Evolutionary conservation across 805 yeast species (phyloP).

Genomic region (Saccharomycopsis sp.): DNA sequence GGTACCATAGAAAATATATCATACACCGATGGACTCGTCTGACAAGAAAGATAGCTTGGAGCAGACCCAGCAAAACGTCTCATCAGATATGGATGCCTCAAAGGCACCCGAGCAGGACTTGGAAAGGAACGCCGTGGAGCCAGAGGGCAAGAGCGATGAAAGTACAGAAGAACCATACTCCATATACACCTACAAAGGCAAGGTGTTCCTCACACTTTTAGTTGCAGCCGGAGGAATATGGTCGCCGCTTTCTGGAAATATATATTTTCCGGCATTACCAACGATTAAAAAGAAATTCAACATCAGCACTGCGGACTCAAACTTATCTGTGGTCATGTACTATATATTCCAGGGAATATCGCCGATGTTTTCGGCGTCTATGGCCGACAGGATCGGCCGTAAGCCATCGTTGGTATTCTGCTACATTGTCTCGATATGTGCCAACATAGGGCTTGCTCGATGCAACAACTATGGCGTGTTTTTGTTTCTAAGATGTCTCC

Average conservation of each 20-base stretch:
- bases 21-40: not conserved
- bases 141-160: not conserved
- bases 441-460: constrained; percentile 61
- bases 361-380: constrained; percentile 41
- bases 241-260: constrained; percentile 69
- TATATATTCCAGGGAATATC: constrained; percentile 68
- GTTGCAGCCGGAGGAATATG: constrained; percentile 35
- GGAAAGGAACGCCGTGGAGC: not conserved
- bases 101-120: not conserved
- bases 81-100: not conserved
- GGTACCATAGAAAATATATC: not conserved
- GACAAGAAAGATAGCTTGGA: not conserved
- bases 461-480: constrained; percentile 51
- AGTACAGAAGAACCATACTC: not conserved
- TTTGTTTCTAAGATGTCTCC: constrained; percentile 59
- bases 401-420: constrained; percentile 54
- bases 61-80: not conserved
- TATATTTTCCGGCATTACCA: constrained; percentile 73
- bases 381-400: constrained; percentile 68
- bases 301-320: constrained; percentile 50
- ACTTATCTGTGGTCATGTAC: constrained; percentile 71
- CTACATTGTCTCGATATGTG: constrained; percentile 48
- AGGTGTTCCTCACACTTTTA: not conserved
- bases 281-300: constrained; percentile 47
- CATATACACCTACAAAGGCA: not conserved